phyloP scores from a whole-genome alignment of 345 rosid species.

The Kandelia obovata region DNA sequence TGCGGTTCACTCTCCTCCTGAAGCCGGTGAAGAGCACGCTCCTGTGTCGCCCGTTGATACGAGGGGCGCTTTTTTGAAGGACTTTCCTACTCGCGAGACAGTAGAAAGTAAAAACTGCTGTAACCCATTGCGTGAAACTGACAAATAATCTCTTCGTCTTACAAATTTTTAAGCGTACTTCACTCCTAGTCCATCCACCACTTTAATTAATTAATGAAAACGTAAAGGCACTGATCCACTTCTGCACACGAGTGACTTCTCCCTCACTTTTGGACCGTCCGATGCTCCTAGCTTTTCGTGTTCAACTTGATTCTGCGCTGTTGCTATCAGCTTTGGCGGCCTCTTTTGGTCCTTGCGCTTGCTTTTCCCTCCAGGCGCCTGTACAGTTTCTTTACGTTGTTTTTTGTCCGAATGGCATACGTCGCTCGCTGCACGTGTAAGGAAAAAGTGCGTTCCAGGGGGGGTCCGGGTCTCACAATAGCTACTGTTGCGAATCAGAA shows the following conservation, averaged over 20 bases:
- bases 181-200: too few species aligned
- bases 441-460: too few species aligned
- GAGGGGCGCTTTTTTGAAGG: not conserved
- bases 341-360: not conserved
- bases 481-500: too few species aligned
- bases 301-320: constrained; percentile 13
- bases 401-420: too few species aligned
- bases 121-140: not conserved
- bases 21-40: too few species aligned
- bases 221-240: not conserved
- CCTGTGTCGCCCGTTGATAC: too few species aligned
- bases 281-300: constrained; percentile 23
- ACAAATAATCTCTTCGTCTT: not conserved
- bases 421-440: too few species aligned
- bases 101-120: not conserved
- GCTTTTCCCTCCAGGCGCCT: too few species aligned
- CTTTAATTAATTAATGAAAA: not conserved
- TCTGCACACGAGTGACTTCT: constrained; percentile 2
- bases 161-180: too few species aligned
- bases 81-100: not conserved
- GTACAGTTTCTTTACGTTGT: too few species aligned
- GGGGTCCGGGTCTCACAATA: too few species aligned
- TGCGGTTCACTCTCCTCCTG: too few species aligned
- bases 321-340: constrained; percentile 13
- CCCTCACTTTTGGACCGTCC: constrained; percentile 21